These are phyloP conservation scores for Scytalidium sp. DNA, from an alignment of 2,329 filamentous ascomycete genomes.

Conservation along the genomic window DNA sequence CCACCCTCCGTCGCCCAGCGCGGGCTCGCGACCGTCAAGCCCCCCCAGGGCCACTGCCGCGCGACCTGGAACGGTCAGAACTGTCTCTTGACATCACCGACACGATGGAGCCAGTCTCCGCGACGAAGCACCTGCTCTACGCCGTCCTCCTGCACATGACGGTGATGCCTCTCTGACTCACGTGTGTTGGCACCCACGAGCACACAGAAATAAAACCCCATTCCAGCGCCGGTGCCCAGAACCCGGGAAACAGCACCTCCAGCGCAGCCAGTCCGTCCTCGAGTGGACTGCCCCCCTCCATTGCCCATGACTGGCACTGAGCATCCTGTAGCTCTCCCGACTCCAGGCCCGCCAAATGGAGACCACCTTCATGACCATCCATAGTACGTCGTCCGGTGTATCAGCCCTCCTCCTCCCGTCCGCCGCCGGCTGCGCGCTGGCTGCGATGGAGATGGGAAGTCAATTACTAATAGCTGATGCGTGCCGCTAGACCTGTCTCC, in stretches of 20 bases:
- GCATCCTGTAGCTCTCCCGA: conserved; percentile 32
- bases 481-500: conserved; percentile 60
- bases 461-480: conserved; percentile 16
- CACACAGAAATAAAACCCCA: too few relatives aligned
- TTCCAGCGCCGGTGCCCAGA: too few relatives aligned
- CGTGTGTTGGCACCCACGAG: neutral
- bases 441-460: conserved; percentile 5
- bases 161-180: neutral
- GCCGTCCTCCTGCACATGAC: neutral
- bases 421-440: too few relatives aligned
- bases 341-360: conserved; percentile 55
- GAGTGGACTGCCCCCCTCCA: neutral
- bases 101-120: neutral
- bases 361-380: conserved; percentile 88
- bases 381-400: conserved; percentile 71
- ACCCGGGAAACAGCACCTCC: too few relatives aligned
- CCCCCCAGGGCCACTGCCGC: neutral
- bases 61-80: neutral
- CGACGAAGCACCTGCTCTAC: neutral
- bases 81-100: neutral
- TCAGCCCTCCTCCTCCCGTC: too few relatives aligned
- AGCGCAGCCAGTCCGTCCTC: neutral
- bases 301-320: conserved; percentile 21
- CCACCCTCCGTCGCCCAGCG: too few relatives aligned
- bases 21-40: too few relatives aligned